Evolutionary conservation across 768 basidiomycete genomes (phyloP).

Genomic region (Termitomyces sp.): DNA sequence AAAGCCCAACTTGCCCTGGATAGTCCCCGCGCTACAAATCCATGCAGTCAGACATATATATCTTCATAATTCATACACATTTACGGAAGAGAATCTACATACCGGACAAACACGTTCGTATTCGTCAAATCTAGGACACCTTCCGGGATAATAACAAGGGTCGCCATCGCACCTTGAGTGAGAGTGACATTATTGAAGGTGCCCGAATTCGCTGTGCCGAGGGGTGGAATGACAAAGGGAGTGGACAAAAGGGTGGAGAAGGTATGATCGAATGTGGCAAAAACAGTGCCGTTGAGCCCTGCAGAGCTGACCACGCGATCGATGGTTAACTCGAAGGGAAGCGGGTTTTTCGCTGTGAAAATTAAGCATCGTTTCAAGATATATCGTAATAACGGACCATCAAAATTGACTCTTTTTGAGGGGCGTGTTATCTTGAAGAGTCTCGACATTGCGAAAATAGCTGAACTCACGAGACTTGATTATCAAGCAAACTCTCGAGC

Average conservation of each 20-base stretch:
- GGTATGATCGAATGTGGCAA: conserved; percentile 55
- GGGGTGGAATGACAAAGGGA: conserved; percentile 50
- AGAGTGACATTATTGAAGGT: conserved; percentile 54
- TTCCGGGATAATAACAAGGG: conserved; percentile 53
- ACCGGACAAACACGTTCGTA: conserved; percentile 37
- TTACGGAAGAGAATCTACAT: conserved; percentile 3
- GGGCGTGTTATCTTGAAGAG: neutral
- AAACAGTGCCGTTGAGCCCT: conserved; percentile 50
- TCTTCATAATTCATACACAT: conserved; percentile 15
- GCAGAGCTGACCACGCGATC: conserved; percentile 39
- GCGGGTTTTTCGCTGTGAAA: conserved; percentile 37
- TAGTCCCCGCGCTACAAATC: conserved; percentile 17
- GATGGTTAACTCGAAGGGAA: conserved; percentile 43
- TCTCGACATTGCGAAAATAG: neutral
- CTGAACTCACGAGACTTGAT: conserved; percentile 31
- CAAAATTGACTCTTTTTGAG: conserved; percentile 32
- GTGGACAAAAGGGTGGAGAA: conserved; percentile 50
- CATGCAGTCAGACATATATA: neutral
- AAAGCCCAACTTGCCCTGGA: conserved; percentile 29
- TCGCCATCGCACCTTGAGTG: conserved; percentile 44
- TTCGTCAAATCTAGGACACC: conserved; percentile 49
- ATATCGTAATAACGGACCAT: conserved; percentile 22
- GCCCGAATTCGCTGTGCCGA: conserved; percentile 56
- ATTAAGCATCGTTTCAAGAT: neutral
- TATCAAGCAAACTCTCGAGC: conserved; percentile 34